These are phyloP conservation scores for Reticulascus tulasneorum DNA, from an alignment of 2,329 filamentous ascomycete species.

Conservation along the genomic window DNA sequence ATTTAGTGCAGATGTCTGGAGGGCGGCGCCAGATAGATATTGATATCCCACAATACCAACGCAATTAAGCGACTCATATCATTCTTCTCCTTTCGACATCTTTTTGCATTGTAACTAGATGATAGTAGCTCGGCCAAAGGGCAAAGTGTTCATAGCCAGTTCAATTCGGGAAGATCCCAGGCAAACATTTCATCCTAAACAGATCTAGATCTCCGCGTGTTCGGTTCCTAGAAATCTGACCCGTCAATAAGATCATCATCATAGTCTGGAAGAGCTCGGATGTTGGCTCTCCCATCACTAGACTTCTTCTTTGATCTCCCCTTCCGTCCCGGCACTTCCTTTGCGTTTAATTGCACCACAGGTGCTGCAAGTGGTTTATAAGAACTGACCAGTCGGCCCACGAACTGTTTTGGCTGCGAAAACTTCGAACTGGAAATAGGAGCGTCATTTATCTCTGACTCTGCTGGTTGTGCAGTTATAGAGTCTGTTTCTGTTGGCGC, in stretches of 20 bases:
- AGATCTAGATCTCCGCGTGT: no score
- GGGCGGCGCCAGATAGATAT: no score
- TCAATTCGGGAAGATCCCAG: no score
- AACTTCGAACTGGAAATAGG: slow-evolving; percentile 1
- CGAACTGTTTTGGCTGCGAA: slow-evolving; percentile 11
- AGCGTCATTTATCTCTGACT: not conserved
- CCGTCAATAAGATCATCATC: slow-evolving; percentile 13
- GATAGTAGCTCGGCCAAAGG: no score
- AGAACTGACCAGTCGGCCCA: slow-evolving; percentile 7
- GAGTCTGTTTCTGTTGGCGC: slow-evolving; percentile 4
- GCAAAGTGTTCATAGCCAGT: no score
- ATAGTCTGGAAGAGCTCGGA: slow-evolving; percentile 9
- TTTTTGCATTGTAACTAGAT: not conserved
- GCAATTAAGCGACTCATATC: no score
- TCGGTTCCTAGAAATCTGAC: slow-evolving; percentile 8
- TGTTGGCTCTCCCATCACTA: slow-evolving; percentile 9
- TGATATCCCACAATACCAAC: no score
- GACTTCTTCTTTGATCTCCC: slow-evolving; percentile 1
- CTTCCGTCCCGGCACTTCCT: slow-evolving; percentile 1
- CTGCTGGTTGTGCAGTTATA: slow-evolving; percentile 2
- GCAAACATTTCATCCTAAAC: not conserved
- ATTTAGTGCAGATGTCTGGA: no score
- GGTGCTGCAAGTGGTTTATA: not conserved
- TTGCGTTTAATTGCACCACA: not conserved
- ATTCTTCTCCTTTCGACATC: not conserved